These are phyloP conservation scores for Apiospora sp. DNA, from an alignment of 2,329 filamentous ascomycete genomes.

Conservation along the genomic window DNA sequence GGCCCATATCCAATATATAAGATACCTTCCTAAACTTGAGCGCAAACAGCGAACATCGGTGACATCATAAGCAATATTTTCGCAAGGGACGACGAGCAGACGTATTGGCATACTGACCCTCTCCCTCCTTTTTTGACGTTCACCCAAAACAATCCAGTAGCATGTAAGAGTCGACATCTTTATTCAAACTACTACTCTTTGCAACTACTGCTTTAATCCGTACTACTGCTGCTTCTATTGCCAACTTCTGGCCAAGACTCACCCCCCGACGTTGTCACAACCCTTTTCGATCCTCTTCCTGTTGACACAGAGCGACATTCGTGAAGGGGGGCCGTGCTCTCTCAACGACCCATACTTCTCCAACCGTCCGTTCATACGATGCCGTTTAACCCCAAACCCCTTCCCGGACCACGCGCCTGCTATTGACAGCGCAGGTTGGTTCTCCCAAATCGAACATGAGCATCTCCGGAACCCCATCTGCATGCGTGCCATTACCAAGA, in stretches of 20 bases:
- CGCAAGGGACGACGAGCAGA: not conserved
- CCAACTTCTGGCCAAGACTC: not conserved
- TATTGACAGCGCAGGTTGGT: not conserved
- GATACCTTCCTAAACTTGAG: not conserved
- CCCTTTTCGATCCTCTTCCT: not conserved
- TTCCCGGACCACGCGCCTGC: not conserved
- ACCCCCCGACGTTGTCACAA: not conserved
- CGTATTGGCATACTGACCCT: not conserved
- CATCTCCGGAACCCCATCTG: not conserved
- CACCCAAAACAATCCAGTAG: not conserved
- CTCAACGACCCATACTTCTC: not conserved
- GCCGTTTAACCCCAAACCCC: not conserved
- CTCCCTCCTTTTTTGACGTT: not conserved
- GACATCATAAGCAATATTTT: not conserved
- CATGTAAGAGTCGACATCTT: conserved; percentile 7
- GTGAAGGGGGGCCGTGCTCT: not conserved
- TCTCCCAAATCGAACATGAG: not conserved
- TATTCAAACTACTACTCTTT: conserved; percentile 20
- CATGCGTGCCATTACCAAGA: not conserved
- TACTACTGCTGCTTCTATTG: not conserved
- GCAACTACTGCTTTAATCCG: conserved; percentile 14
- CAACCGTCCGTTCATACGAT: not conserved
- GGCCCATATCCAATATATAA: not conserved
- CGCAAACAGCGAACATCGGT: not conserved
- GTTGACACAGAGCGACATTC: not conserved